Conservation (phyloP, 2,329 filamentous ascomycete genomes). For the Claviceps sp. region DNA sequence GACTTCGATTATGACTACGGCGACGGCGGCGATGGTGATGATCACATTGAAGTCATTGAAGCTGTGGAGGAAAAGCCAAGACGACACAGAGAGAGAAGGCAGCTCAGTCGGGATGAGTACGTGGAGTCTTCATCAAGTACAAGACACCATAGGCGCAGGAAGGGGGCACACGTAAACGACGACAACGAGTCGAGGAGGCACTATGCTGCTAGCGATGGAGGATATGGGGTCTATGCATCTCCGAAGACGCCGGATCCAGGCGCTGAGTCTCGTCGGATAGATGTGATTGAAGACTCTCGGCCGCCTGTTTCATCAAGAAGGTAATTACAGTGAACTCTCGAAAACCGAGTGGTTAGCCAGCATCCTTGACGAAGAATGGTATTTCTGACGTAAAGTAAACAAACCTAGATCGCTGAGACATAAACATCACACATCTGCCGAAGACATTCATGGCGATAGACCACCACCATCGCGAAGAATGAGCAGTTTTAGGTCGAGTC, state of each 20-base stretch:
- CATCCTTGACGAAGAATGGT: no score
- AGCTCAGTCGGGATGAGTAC: constrained; percentile 16
- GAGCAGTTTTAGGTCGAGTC: constrained; percentile 7
- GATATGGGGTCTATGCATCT: constrained; percentile 16
- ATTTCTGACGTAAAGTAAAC: not conserved
- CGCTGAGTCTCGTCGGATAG: constrained; percentile 15
- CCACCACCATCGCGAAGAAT: constrained; percentile 6
- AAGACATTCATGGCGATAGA: constrained; percentile 7
- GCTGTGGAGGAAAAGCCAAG: constrained; percentile 11
- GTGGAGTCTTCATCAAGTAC: constrained; percentile 14
- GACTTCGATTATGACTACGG: constrained; percentile 1
- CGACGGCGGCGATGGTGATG: not conserved
- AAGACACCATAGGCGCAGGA: constrained; percentile 11
- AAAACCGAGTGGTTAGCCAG: no score
- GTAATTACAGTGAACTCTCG: constrained; percentile 6
- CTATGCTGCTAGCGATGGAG: constrained; percentile 14
- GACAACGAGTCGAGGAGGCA: constrained; percentile 10
- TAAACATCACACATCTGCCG: constrained; percentile 10
- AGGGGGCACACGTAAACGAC: constrained; percentile 13
- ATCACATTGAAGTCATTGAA: constrained; percentile 16
- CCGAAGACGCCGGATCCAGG: constrained; percentile 17
- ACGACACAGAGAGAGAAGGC: constrained; percentile 6
- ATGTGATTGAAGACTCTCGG: constrained; percentile 20
- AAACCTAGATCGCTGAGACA: constrained; percentile 5
- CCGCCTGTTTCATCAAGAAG: constrained; percentile 21